Evolutionary conservation across 78 protist species (phyloP).

Genomic region (Diacronema lutheri): DNA sequence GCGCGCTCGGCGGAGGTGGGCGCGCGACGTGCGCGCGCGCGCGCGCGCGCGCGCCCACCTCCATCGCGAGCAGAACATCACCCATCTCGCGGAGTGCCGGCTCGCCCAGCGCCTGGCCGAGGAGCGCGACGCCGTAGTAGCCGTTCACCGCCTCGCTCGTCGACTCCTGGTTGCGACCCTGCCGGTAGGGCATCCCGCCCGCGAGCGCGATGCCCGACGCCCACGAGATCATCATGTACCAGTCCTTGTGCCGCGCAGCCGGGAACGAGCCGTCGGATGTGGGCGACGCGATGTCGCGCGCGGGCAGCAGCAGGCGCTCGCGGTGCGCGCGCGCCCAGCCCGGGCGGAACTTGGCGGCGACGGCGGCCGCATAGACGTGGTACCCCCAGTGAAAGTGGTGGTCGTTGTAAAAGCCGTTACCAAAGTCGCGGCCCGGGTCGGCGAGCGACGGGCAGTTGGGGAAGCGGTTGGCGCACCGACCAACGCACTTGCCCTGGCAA

Average conservation of each 20-base stretch:
- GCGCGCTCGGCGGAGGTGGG: too few species aligned
- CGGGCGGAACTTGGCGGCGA: too few species aligned
- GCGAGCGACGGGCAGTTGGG: neutral
- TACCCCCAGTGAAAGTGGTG: constrained; percentile 47
- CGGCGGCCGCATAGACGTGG: too few species aligned
- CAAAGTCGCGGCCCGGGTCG: neutral
- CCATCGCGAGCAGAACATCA: neutral
- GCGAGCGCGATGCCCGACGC: neutral
- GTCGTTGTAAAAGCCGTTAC: constrained; percentile 35
- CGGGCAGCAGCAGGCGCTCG: neutral
- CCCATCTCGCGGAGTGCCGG: neutral
- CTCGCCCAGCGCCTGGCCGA: neutral
- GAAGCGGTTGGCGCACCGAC: too few species aligned
- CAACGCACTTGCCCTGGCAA: too few species aligned
- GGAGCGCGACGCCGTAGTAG: neutral
- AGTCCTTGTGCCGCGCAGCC: neutral
- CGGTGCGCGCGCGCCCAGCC: too few species aligned
- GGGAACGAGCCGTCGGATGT: neutral
- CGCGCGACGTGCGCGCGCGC: too few species aligned
- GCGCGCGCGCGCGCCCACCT: too few species aligned
- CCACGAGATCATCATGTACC: constrained; percentile 3
- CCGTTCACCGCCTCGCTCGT: constrained; percentile 10
- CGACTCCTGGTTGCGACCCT: constrained; percentile 12
- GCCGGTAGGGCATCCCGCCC: neutral
- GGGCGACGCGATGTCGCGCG: constrained; percentile 27